Base-by-base conservation (phyloP, 1,139 yeast genomes). In the Protomyces inouyei region DNA sequence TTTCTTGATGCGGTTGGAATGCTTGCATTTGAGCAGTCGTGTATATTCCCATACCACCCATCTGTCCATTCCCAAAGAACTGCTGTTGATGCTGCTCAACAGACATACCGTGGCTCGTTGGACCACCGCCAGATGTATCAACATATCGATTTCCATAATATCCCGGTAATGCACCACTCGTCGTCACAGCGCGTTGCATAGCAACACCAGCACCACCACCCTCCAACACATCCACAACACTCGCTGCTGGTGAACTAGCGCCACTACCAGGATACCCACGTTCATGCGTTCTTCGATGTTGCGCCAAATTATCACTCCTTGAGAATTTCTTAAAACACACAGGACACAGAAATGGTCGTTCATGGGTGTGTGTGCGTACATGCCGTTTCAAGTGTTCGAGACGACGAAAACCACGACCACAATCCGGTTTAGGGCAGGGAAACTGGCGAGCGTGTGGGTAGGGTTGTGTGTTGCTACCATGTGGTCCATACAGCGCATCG, bases 361-460 rank as follows among this genome's bases (percentile, higher is more conserved):
- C 64, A 9, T 53, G 59, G 16, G 59, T 54, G 45, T 60, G 64
- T 21, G 64, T 54, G 16, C 46, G 59, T 9, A 60, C 59, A 21
- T 60, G 64, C n/a, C 59, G 54, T 28, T 60, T 54, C 28, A 60
- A 23, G 35, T 60, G 64, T 32, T 60, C 59, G 9, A 54, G 40
- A 18, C 59, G 53, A 28, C 55, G 54, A 37, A 60, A 60, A 16
- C 46, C 36, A 32, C 59, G 54, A 40, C 38, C 51, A 36, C 64
- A 60, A 25, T 52, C 63, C 5, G 63, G 52, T 23, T 43, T 35
- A 5, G 64, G 59, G 25, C 59, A 54, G 25, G 54, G 28, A 23
- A 14, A 51, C 37, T 25, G 48, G 25, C 55, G 18, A 37, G 38
- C 35, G 32, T 60, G 59, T 12, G 59, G 38, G 43, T 60, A 55